Conservation (phyloP, 352 stramenopile genomes). For the Pythium phragmitis region DNA sequence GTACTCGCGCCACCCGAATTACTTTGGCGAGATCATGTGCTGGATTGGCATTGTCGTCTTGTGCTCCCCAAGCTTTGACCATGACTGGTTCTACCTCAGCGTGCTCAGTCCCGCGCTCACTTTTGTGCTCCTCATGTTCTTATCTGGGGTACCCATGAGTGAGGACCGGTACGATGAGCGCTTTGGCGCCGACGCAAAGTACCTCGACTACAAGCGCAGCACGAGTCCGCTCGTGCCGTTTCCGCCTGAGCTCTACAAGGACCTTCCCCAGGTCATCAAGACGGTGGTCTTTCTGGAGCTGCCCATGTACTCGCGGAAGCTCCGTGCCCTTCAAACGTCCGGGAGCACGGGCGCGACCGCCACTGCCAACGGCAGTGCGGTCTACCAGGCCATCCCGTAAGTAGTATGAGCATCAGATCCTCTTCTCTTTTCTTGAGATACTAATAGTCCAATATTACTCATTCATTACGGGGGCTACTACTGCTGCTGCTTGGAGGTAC, state of each 20-base stretch:
- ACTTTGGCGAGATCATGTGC: constrained; percentile 92
- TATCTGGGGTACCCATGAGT: constrained; percentile 63
- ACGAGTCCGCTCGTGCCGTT: constrained; percentile 62
- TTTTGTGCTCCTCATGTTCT: constrained; percentile 66
- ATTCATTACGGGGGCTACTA: background rate
- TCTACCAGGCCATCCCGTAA: constrained; percentile 26
- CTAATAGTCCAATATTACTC: background rate
- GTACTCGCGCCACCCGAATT: constrained; percentile 92
- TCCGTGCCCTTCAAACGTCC: constrained; percentile 37
- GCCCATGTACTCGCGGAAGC: constrained; percentile 52
- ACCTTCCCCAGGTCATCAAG: constrained; percentile 40
- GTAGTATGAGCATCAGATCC: background rate
- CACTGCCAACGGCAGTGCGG: constrained; percentile 7
- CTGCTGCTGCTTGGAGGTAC: no score
- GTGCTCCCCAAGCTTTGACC: constrained; percentile 40
- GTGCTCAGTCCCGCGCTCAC: constrained; percentile 51
- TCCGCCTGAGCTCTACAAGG: constrained; percentile 42
- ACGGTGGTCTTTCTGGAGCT: constrained; percentile 51
- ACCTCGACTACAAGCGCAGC: constrained; percentile 64
- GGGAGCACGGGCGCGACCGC: constrained; percentile 3
- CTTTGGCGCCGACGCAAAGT: constrained; percentile 50
- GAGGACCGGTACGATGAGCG: constrained; percentile 65
- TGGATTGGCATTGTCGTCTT: constrained; percentile 69
- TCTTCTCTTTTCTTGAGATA: background rate
- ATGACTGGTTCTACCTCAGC: constrained; percentile 47